A percentile compares a stretch with the other conserved stretches of the same genome.
These are phyloP conservation scores for Haematococcus lacustris DNA, from an alignment of 139 green algal genomes.

Conservation along the genomic window DNA sequence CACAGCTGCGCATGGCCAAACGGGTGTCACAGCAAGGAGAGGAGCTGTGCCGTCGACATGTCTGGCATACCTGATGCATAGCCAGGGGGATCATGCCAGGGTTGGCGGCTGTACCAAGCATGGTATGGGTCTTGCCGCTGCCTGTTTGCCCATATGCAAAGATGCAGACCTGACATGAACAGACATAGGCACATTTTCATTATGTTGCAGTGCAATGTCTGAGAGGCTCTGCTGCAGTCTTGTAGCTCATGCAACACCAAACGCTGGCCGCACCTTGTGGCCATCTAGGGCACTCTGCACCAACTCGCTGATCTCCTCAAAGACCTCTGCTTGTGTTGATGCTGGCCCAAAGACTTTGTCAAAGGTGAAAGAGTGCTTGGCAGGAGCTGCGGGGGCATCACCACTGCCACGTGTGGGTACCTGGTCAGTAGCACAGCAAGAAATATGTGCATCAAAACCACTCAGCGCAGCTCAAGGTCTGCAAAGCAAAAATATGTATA, in stretches of 20 bases:
- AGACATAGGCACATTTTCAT: neutral
- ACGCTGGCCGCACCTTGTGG: conserved; percentile 54
- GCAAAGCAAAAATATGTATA: too few species aligned
- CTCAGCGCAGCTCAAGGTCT: too few species aligned
- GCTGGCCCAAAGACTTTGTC: conserved; percentile 79
- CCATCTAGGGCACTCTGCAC: conserved; percentile 79
- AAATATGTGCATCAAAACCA: neutral
- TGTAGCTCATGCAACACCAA: neutral
- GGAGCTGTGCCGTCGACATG: too few species aligned
- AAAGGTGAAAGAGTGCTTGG: conserved; percentile 45
- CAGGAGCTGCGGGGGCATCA: neutral
- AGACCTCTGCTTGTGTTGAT: conserved; percentile 65
- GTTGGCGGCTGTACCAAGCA: conserved; percentile 59
- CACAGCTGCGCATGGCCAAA: too few species aligned
- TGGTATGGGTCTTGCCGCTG: conserved; percentile 82
- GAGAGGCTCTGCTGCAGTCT: too few species aligned
- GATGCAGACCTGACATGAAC: conserved; percentile 84
- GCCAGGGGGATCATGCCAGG: conserved; percentile 79
- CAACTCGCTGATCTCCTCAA: conserved; percentile 83
- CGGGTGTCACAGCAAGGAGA: too few species aligned
- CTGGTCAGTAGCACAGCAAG: neutral
- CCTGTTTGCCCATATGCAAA: conserved; percentile 88
- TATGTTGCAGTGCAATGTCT: neutral
- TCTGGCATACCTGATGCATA: conserved; percentile 69
- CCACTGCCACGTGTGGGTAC: neutral